Base-by-base conservation (phyloP, 139 green algal species). In the Chlamydomonas sphaeroides region DNA sequence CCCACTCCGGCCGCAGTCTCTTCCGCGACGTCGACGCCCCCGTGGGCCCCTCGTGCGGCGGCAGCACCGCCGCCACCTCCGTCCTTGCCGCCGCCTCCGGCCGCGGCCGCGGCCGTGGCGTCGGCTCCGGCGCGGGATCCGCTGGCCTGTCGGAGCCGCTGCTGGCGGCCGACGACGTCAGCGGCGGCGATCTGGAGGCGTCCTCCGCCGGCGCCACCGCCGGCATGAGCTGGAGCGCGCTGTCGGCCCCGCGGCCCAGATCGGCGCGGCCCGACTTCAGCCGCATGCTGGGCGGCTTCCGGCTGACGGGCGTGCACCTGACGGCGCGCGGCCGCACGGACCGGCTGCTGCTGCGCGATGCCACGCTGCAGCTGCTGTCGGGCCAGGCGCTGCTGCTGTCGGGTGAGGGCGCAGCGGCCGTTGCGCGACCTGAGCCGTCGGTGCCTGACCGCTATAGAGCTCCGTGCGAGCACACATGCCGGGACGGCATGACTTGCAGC, bases 251-350 rank as follows among this genome's bases (percentile, higher is more conserved):
- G 14, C 45, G 11, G 11, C 45, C 45, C 45, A 53, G 45, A 14
- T 53, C 45, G 11, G 45, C 45, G 11, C 78, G 78, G 0, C 78
- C 78, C 18, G 38, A 84, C 51, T 84, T 84, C 35, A 28, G 78
- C 15, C 48, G 25, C 15, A 48, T 84, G 65, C 35, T 77, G 65
- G 78, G 78, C 26, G 78, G 78, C 42, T 70, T 84, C 65, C 61
- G 48, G 78, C 78, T 84, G 26, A 30, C 35, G 10, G 65, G 48
- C 25, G 53, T 84, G 48, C 68, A 77, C 78, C 78, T 84, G 36
- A 84, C 78, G 14, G 39, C 63, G 36, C 65, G 78, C 65, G 63
- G 66, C 65, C 71, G 63, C 48, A 84, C 78, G 32, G 78, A 84
- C 51, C 49, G 78, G 25, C 49, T 84, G 65, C 49, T 84, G 65